A percentile compares a stretch with the other conserved stretches of the same genome.
Conservation (phyloP, 148 eudicot species). For the Rhododendron kiyosumense region DNA sequence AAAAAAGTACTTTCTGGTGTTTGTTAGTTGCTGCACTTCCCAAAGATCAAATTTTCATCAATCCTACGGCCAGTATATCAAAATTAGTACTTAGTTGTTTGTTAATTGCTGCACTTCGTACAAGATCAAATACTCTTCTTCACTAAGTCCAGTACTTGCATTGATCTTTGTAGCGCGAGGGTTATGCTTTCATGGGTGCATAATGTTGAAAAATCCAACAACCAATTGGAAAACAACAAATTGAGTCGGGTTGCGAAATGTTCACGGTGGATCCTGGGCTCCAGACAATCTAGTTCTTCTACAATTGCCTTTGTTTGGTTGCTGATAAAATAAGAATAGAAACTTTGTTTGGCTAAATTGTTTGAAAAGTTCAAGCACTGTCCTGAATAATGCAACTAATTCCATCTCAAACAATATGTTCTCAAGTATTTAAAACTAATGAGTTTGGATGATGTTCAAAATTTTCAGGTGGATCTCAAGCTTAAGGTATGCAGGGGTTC, state of each 20-base stretch:
- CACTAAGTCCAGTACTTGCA: background rate
- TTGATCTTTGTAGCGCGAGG: background rate
- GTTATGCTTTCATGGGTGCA: background rate
- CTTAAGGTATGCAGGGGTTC: slow-evolving; percentile 90
- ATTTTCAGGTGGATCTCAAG: slow-evolving; percentile 85
- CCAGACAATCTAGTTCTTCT: background rate
- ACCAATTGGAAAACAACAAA: background rate
- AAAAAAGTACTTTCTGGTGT: background rate
- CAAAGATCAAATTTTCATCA: background rate
- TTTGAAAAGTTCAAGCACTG: background rate
- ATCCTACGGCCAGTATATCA: background rate
- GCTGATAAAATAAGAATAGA: background rate
- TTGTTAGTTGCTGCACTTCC: background rate
- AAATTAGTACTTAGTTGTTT: background rate
- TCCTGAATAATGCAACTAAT: background rate
- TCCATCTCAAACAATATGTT: background rate
- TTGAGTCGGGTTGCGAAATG: background rate
- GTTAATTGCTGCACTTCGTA: background rate
- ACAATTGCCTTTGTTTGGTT: background rate
- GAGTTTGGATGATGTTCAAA: background rate
- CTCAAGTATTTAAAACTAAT: background rate
- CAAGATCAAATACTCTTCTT: background rate
- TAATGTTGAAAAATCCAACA: slow-evolving; percentile 11
- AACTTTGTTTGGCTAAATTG: background rate
- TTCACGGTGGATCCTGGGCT: background rate